Evolutionary conservation across 2,329 filamentous ascomycete species (phyloP).

Genomic region (Xylariaceae sp.): DNA sequence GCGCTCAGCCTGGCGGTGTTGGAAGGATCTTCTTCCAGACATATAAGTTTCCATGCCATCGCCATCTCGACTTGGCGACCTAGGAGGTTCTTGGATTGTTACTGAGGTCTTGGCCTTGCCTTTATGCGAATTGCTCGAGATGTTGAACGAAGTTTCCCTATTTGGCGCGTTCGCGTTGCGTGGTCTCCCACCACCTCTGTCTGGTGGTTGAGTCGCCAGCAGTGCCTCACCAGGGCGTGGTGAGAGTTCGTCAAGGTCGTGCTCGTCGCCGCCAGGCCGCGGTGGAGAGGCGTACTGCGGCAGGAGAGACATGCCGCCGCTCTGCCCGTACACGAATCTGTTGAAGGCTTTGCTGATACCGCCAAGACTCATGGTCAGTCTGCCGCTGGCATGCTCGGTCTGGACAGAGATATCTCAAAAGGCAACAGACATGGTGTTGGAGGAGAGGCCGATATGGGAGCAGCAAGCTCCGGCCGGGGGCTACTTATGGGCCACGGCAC

Average conservation of each 20-base stretch:
- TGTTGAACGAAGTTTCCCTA: not conserved
- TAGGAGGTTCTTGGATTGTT: conserved; percentile 9
- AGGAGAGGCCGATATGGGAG: not conserved
- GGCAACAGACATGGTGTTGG: conserved; percentile 1
- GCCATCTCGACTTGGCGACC: conserved; percentile 7
- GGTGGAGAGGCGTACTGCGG: conserved; percentile 15
- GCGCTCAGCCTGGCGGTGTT: conserved; percentile 3
- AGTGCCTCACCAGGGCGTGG: conserved; percentile 16
- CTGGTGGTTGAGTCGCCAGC: too few relatives aligned
- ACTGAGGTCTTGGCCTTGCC: conserved; percentile 15
- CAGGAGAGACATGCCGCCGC: too few relatives aligned
- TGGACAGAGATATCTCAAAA: too few relatives aligned
- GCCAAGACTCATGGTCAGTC: conserved; percentile 23
- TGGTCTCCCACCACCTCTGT: too few relatives aligned
- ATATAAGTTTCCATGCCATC: conserved; percentile 6
- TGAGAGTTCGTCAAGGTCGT: conserved; percentile 23
- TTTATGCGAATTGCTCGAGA: conserved; percentile 2
- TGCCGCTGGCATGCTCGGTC: too few relatives aligned
- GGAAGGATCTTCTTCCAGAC: conserved; percentile 2
- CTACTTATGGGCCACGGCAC: not conserved
- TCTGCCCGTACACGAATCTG: too few relatives aligned
- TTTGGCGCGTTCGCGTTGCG: too few relatives aligned
- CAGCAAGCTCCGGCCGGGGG: not conserved
- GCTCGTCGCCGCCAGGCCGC: conserved; percentile 15
- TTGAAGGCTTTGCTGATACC: too few relatives aligned